Percentiles rank a stretch among this genome's conserved stretches.
phyloP scores from a whole-genome alignment of 768 basidiomycete genomes.

The Russula vinacea region DNA sequence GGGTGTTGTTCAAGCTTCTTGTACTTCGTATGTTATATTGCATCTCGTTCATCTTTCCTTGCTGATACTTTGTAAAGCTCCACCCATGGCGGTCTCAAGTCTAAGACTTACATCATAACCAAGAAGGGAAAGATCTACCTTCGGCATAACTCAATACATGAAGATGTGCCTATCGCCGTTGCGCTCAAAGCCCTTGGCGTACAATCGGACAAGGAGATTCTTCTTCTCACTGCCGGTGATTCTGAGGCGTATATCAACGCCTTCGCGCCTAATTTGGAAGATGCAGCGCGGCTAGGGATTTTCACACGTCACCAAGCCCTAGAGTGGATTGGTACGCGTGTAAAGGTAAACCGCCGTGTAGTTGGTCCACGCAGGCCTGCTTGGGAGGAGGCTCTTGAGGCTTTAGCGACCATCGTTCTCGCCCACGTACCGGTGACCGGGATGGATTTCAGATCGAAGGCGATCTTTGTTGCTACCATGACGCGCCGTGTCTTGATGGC shows the following conservation, averaged over 20 bases:
- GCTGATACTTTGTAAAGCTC: constrained; percentile 46
- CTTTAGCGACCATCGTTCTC: constrained; percentile 94
- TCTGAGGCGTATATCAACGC: constrained; percentile 82
- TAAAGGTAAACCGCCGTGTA: constrained; percentile 80
- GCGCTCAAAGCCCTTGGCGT: constrained; percentile 96
- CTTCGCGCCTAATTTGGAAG: constrained; percentile 91
- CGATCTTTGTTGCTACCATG: constrained; percentile 97
- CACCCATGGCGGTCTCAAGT: constrained; percentile 82
- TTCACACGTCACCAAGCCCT: constrained; percentile 92
- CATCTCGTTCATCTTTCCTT: constrained; percentile 19
- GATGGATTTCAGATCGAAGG: constrained; percentile 88
- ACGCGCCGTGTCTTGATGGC: constrained; percentile 94
- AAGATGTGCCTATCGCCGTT: constrained; percentile 94
- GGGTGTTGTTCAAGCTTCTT: constrained; percentile 88
- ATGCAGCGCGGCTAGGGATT: constrained; percentile 85
- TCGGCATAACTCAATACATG: constrained; percentile 94
- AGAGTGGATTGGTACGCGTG: constrained; percentile 90
- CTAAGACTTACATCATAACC: constrained; percentile 95
- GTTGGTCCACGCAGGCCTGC: constrained; percentile 79
- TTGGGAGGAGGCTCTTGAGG: constrained; percentile 94
- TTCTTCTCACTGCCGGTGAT: constrained; percentile 88
- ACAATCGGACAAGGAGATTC: constrained; percentile 96
- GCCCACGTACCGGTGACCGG: constrained; percentile 92
- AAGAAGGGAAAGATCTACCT: constrained; percentile 95
- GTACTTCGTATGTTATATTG: constrained; percentile 74